Conservation (phyloP, 306 rosid genomes). For the Delonix regia region DNA sequence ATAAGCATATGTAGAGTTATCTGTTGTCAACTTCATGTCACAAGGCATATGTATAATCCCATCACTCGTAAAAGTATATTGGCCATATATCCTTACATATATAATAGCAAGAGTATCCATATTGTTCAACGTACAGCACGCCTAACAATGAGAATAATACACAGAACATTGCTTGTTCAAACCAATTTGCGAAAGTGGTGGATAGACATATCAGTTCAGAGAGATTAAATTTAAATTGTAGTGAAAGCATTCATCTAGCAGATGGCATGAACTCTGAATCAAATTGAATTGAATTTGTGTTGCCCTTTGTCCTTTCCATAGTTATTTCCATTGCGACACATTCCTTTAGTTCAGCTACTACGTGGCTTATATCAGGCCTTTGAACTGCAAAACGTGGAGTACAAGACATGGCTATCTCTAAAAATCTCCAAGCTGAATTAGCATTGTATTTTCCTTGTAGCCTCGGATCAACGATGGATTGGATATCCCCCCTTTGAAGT, state of each 20-base stretch:
- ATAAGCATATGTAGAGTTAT: no score
- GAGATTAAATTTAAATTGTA: not conserved
- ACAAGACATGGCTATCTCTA: not conserved
- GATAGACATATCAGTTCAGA: not conserved
- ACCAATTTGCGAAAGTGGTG: not conserved
- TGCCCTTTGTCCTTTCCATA: not conserved
- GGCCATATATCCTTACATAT: constrained; percentile 21
- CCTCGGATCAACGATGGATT: not conserved
- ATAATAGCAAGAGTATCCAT: not conserved
- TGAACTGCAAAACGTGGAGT: not conserved
- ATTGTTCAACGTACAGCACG: not conserved
- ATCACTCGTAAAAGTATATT: not conserved
- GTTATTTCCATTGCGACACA: not conserved
- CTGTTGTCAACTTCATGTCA: no score
- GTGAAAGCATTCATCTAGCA: not conserved
- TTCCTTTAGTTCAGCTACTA: not conserved
- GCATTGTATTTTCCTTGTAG: not conserved
- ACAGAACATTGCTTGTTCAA: not conserved
- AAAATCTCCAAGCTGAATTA: not conserved
- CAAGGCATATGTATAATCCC: not conserved
- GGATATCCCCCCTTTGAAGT: constrained; percentile 35
- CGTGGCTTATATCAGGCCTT: not conserved
- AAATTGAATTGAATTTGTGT: not conserved
- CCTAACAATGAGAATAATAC: not conserved
- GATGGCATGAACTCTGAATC: not conserved